Base-by-base conservation (phyloP, 208 protist species). In the Leishmania amazonensis region DNA sequence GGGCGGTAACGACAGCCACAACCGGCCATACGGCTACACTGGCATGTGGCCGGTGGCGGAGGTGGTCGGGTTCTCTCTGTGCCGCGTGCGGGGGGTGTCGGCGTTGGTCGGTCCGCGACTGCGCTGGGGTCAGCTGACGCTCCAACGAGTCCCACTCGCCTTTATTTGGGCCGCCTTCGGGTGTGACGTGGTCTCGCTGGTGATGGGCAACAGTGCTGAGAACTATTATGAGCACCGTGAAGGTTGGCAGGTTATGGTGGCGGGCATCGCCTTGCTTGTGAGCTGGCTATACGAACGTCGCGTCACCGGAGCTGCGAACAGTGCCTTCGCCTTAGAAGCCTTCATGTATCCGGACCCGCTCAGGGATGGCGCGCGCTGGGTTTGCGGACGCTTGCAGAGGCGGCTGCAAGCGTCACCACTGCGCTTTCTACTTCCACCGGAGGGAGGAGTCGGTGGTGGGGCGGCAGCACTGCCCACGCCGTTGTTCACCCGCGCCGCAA, bases 31-130 rank as follows among this genome's bases (percentile, higher is more conserved):
- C 38, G 60, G 78, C 17, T 90, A 86, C 79, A 85, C 81, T 24
- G 90, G 90, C 21, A 60, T 84, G 57, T 91, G 87, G 88, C 82
- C 86, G 21, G 47, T 84, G 13, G 86, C 83, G 3, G 81, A 87
- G 38, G 83, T 83, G 15, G 67, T 91, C 42, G 75, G 83, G 4
- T 77, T 86, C n/a, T 67, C 47, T 38, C 75, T 86, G 51, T 86
- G 83, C 68, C 83, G 83, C 19, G 45, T 45, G 6, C 83, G 83
- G 11, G 83, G 78, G 2, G 17, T 38, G 15, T 73, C 78, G 4
- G 51, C 74, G n/a, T 40, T 47, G 4, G n/a, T 83, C 24, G 67
- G 78, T 9, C 74, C 77, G 19, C 62, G 42, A 28, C 51, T 72
- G 31, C 17, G 6, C 38, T 24, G 42, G 21, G 38, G 51, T 4